Conservation (phyloP, 768 basidiomycete species). For the Termitomyces sp. region DNA sequence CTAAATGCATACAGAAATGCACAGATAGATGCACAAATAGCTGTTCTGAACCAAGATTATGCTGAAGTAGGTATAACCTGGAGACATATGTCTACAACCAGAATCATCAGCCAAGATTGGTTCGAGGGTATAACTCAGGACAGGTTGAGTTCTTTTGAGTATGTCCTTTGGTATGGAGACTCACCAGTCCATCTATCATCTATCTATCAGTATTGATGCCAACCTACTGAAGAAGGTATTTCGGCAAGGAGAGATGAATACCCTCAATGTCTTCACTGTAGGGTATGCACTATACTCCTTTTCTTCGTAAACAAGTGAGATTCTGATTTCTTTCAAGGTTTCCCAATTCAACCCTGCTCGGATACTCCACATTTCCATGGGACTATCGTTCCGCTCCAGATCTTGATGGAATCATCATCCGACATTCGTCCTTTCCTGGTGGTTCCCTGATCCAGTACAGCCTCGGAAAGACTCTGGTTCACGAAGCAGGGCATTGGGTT, state of each 20-base stretch:
- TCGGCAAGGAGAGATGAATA: background rate
- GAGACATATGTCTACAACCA: background rate
- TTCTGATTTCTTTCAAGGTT: background rate
- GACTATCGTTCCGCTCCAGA: background rate
- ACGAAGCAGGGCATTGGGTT: conserved; percentile 26
- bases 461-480: conserved; percentile 34
- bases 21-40: background rate
- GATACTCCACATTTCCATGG: background rate
- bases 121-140: background rate
- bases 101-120: background rate
- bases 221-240: background rate
- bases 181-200: background rate
- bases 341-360: background rate
- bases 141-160: background rate
- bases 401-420: background rate
- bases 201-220: background rate
- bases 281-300: background rate
- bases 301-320: background rate
- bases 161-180: background rate
- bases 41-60: background rate
- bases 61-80: background rate
- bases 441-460: background rate
- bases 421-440: background rate
- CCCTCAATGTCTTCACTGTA: background rate
- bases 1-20: background rate